Percentiles rank a stretch among this genome's conserved stretches.
These are phyloP conservation scores for Asterionellopsis glacialis DNA, from an alignment of 108 stramenopile genomes.

Conservation along the genomic window DNA sequence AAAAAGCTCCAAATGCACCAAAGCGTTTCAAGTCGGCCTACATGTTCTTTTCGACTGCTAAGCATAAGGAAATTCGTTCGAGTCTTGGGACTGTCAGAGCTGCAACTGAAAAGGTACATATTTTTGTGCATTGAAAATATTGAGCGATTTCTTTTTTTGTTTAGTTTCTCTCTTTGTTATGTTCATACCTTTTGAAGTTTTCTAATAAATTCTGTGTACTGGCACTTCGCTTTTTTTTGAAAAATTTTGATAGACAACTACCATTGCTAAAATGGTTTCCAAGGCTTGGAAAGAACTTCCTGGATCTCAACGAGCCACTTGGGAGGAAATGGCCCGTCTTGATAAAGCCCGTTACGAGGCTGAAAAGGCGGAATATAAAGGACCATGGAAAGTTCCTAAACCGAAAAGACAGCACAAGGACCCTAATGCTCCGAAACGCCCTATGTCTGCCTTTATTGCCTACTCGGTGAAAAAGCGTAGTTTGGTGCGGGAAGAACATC, in stretches of 20 bases:
- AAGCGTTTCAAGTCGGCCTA: conserved; percentile 40
- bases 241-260: conserved; percentile 15
- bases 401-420: conserved; percentile 30
- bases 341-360: conserved; percentile 34
- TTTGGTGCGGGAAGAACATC: conserved; percentile 20
- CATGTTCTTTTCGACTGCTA: conserved; percentile 34
- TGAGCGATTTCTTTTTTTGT: not conserved
- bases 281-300: conserved; percentile 26
- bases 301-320: conserved; percentile 9
- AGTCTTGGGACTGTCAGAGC: conserved; percentile 14
- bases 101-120: conserved; percentile 24
- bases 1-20: conserved; percentile 43
- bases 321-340: conserved; percentile 22
- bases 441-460: conserved; percentile 49
- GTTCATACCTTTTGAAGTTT: not conserved
- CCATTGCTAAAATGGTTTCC: conserved; percentile 31
- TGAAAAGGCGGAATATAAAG: conserved; percentile 38
- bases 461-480: conserved; percentile 34
- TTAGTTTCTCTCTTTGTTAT: not conserved
- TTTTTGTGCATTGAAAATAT: no score
- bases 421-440: conserved; percentile 52
- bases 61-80: conserved; percentile 32
- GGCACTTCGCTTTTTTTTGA: not conserved
- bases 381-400: conserved; percentile 30
- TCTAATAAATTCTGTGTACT: not conserved